These are phyloP conservation scores for Ogataea sp. DNA, from an alignment of 805 yeast genomes.

Conservation along the genomic window DNA sequence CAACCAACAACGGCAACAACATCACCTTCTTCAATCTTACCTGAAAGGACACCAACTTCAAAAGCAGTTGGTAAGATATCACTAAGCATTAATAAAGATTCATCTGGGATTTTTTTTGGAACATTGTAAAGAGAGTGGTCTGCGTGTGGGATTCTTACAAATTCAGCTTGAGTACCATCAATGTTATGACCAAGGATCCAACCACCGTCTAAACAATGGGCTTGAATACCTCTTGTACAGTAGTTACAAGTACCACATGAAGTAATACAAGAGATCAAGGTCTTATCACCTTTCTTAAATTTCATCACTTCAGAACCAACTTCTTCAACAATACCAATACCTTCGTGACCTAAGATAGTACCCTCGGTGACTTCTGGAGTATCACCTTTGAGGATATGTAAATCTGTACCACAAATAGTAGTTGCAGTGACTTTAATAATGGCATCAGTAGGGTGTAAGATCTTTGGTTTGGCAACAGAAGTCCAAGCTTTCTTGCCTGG, in stretches of 20 bases:
- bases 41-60: slow-evolving; percentile 57
- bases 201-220: slow-evolving; percentile 51
- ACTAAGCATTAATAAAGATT: slow-evolving; percentile 51
- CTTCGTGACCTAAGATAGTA: slow-evolving; percentile 55
- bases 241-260: slow-evolving; percentile 54
- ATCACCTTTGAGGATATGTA: slow-evolving; percentile 54
- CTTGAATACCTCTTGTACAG: slow-evolving; percentile 45
- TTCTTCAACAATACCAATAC: slow-evolving; percentile 43
- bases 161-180: slow-evolving; percentile 64
- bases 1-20: slow-evolving; percentile 57
- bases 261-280: slow-evolving; percentile 59
- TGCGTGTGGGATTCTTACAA: slow-evolving; percentile 45
- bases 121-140: slow-evolving; percentile 29
- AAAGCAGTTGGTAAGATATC: slow-evolving; percentile 63
- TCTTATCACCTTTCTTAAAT: slow-evolving; percentile 49
- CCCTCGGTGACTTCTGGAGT: slow-evolving; percentile 44
- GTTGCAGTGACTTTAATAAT: slow-evolving; percentile 47
- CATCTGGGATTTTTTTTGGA: slow-evolving; percentile 26
- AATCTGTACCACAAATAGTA: slow-evolving; percentile 60
- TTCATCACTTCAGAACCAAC: slow-evolving; percentile 40
- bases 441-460: slow-evolving; percentile 44
- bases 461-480: slow-evolving; percentile 32
- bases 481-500: slow-evolving; percentile 32
- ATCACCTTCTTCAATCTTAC: slow-evolving; percentile 45
- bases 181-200: slow-evolving; percentile 50